Conservation (phyloP, 116 monocot genomes). For the Posidonia oceanica region DNA sequence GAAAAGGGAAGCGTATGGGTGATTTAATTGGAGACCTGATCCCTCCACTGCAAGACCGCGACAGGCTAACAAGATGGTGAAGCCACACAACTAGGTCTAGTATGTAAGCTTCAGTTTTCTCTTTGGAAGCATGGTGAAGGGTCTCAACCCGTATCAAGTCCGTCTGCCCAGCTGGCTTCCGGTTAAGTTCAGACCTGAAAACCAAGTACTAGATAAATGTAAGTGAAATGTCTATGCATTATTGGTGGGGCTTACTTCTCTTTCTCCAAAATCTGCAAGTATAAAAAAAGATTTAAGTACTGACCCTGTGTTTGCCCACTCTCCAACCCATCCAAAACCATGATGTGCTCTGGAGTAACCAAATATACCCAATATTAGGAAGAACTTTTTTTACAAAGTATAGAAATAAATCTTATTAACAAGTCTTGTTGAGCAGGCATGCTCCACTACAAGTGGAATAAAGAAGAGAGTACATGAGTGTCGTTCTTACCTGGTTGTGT, state of each 20-base stretch:
- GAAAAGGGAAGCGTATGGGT: conserved; percentile 54
- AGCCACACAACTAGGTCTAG: conserved; percentile 85
- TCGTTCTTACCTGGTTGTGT: conserved; percentile 73
- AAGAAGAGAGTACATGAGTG: not conserved
- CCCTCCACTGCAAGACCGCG: conserved; percentile 45
- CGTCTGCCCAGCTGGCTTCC: conserved; percentile 32
- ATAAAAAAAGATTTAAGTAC: conserved; percentile 2
- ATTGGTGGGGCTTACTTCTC: not conserved
- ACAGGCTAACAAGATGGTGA: conserved; percentile 62
- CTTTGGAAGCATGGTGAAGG: conserved; percentile 81
- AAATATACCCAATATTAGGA: not conserved
- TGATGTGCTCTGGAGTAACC: conserved; percentile 65
- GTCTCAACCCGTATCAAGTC: conserved; percentile 79
- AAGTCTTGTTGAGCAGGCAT: not conserved
- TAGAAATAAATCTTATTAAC: not conserved
- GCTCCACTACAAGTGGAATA: not conserved
- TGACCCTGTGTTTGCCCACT: conserved; percentile 95
- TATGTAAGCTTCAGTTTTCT: conserved; percentile 73
- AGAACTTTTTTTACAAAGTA: too few relatives aligned
- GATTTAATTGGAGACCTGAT: conserved; percentile 82
- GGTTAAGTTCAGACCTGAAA: conserved; percentile 55
- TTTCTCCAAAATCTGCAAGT: too few relatives aligned
- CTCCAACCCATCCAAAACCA: conserved; percentile 99
- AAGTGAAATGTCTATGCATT: not conserved
- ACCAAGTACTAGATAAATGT: not conserved